Percentiles rank a stretch among this genome's conserved stretches.
Evolutionary conservation across 2,329 filamentous ascomycete genomes (phyloP).

Genomic region (Aspergillus tanneri): DNA sequence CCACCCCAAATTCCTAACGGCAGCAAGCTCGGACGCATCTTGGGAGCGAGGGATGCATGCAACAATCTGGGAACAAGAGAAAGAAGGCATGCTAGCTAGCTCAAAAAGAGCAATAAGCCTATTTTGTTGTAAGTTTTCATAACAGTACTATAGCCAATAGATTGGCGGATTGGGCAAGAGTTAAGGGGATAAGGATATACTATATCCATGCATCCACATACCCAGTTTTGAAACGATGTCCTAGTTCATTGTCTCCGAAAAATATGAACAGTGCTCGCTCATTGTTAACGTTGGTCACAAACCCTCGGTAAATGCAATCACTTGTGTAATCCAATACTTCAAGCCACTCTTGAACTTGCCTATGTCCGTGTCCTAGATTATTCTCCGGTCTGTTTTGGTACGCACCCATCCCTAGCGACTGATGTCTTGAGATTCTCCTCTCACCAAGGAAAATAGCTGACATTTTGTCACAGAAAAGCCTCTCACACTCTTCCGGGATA

Average conservation of each 20-base stretch:
- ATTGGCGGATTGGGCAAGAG: not conserved
- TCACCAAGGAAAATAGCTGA: constrained; percentile 93
- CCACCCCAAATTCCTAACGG: constrained; percentile 82
- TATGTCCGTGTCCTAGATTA: constrained; percentile 24
- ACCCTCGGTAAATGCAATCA: constrained; percentile 81
- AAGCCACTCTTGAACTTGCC: constrained; percentile 36
- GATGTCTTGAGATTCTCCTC: constrained; percentile 72
- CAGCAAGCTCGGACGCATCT: constrained; percentile 60
- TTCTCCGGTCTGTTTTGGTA: constrained; percentile 35
- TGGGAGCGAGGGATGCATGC: constrained; percentile 76
- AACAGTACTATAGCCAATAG: too few relatives aligned
- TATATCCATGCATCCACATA: constrained; percentile 50
- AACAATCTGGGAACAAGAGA: constrained; percentile 74
- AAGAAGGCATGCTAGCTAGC: constrained; percentile 68
- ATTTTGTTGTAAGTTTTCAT: constrained; percentile 10
- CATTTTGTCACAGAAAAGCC: constrained; percentile 98
- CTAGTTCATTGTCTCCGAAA: constrained; percentile 72
- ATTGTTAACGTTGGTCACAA: constrained; percentile 68
- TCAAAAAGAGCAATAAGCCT: constrained; percentile 89
- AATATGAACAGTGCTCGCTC: constrained; percentile 82
- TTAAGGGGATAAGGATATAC: not conserved
- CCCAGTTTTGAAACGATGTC: constrained; percentile 82
- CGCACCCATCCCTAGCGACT: constrained; percentile 86
- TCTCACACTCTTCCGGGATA: constrained; percentile 99
- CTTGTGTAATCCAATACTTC: constrained; percentile 70